A percentile compares a stretch with the other conserved stretches of the same genome.
Evolutionary conservation across 371 early-diverging fungal species (phyloP).

Genomic region (Mortierella sp.): DNA sequence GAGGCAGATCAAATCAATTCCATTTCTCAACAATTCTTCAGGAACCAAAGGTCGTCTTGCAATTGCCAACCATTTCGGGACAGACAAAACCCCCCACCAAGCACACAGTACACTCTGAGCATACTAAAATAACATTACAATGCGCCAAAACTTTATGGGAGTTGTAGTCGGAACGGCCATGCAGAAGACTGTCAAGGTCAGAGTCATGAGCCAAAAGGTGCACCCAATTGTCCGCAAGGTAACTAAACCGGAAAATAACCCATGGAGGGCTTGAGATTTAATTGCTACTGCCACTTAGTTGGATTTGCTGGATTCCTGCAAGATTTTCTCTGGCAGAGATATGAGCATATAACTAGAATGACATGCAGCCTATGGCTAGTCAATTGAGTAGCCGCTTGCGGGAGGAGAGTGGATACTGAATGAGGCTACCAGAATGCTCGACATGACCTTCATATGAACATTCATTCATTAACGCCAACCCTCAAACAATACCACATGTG

Average conservation of each 20-base stretch:
- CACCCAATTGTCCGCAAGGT: conserved; percentile 93
- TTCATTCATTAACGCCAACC: too few relatives aligned
- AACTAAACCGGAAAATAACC: conserved; percentile 9
- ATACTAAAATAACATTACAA: conserved; percentile 44
- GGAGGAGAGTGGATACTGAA: too few relatives aligned
- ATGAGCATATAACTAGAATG: too few relatives aligned
- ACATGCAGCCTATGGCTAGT: too few relatives aligned
- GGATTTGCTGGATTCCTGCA: neutral
- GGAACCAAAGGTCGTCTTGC: neutral
- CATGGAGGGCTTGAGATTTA: neutral
- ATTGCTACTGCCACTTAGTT: neutral
- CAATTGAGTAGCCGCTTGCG: too few relatives aligned
- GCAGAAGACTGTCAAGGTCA: conserved; percentile 93
- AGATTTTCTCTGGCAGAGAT: neutral
- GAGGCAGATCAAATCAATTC: neutral
- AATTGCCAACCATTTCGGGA: neutral
- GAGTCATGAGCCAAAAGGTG: conserved; percentile 79
- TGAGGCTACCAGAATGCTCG: too few relatives aligned
- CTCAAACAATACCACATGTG: too few relatives aligned
- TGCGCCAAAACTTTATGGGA: conserved; percentile 87
- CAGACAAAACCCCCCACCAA: neutral
- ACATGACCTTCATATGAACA: too few relatives aligned
- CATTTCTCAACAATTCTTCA: conserved; percentile 3
- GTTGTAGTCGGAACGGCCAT: conserved; percentile 92
- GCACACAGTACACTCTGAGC: too few relatives aligned